Base-by-base conservation (phyloP, 805 yeast species). In the Ogataea nitratoaversa region DNA sequence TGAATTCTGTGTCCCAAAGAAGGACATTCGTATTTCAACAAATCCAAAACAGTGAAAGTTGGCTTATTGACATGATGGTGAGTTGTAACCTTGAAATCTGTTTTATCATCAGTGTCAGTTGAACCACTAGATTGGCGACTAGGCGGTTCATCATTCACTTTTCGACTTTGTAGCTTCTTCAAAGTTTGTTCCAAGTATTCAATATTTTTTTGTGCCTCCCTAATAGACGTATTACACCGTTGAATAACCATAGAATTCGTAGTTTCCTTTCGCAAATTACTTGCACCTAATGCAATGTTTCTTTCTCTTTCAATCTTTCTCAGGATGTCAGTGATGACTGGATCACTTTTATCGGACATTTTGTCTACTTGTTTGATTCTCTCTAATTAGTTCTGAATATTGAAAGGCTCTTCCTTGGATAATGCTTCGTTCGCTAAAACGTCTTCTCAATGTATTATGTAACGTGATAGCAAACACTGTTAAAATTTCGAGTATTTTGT, bases 1-100 rank as follows among this genome's bases (percentile, higher is more conserved):
- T 88, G 96, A 56, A 93, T 93, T 47, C 93, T 78, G 54, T 93
- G 96, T 9, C 97, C 96, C 50, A 93, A 68, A 0, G 95, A 86
- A 0, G 97, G 96, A 52, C 96, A 86, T 54, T 93, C 97, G 57
- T 88, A 89, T 53, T 89, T 89, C 58, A 88, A 74, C 41, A 93
- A 70, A 60, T 93, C 99, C 49, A 85, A 67, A 17, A 85, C 72
- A 0, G 91, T 76, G 55, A 74, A 84, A 4, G 74, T 59, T 1
- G 82, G 78, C 19, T 53, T 52, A 32, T 54, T 48, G 29, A 44
- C 43, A 16, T 28, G 44, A 6, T 13, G 17, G 9, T n/a, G n/a
- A 16, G 8, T 11, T 14, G 25, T 13, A 16, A 45, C 57, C 6
- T 40, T 22, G 16, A 31, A 27, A 18, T 23, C 40, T 5, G 33